These are phyloP conservation scores for Podosphaera xanthii DNA, from an alignment of 2,329 filamentous ascomycete genomes.

Conservation along the genomic window DNA sequence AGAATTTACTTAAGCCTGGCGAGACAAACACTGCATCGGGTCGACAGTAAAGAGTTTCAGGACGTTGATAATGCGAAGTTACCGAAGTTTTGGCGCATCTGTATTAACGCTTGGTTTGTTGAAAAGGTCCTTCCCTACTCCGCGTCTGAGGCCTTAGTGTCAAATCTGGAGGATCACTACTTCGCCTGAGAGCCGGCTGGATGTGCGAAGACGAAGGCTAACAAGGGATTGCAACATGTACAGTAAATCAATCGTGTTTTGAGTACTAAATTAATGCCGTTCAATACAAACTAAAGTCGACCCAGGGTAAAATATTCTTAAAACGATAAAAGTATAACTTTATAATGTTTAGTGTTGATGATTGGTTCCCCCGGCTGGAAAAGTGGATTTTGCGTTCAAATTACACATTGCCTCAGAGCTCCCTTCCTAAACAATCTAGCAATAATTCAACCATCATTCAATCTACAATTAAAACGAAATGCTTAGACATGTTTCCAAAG, in stretches of 20 bases:
- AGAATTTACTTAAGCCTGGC: background rate
- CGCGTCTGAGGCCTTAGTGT: background rate
- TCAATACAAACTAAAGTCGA: background rate
- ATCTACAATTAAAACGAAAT: slow-evolving; percentile 15
- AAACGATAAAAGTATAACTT: background rate
- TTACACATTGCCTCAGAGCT: too few relatives aligned
- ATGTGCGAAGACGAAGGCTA: background rate
- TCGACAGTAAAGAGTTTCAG: background rate
- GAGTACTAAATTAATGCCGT: background rate
- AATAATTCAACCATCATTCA: background rate
- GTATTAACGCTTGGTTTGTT: background rate
- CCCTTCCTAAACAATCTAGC: too few relatives aligned
- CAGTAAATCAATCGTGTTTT: background rate
- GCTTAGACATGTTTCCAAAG: slow-evolving; percentile 27
- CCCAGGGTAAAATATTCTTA: background rate
- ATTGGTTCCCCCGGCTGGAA: background rate
- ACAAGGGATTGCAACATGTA: background rate
- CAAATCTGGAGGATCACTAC: background rate
- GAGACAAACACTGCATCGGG: background rate
- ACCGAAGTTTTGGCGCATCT: background rate
- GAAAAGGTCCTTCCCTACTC: background rate
- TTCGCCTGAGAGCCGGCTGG: background rate
- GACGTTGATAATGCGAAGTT: background rate
- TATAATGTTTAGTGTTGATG: background rate
- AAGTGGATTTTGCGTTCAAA: background rate